phyloP scores from a whole-genome alignment of 768 basidiomycete species.

The Mrakia gelida region DNA sequence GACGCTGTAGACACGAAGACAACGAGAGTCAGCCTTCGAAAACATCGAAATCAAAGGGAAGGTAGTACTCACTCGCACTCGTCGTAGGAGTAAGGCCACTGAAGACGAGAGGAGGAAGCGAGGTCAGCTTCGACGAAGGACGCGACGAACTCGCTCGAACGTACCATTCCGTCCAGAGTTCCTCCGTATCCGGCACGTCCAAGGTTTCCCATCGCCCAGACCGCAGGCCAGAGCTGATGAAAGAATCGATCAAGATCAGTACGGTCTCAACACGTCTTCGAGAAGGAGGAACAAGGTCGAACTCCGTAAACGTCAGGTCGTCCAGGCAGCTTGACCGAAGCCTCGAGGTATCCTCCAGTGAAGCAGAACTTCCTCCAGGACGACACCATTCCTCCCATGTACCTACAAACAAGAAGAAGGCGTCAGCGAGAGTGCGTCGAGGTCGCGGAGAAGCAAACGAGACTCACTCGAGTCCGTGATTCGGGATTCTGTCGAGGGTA shows the following conservation, averaged over 20 bases:
- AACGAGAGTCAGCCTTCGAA: too few relatives aligned
- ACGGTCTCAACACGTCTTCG: neutral
- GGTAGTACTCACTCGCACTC: constrained; percentile 15
- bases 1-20: neutral
- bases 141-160: neutral
- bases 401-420: constrained; percentile 12
- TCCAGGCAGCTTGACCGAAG: constrained; percentile 21
- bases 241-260: constrained; percentile 43
- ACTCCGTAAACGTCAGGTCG: constrained; percentile 33
- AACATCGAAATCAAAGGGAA: too few relatives aligned
- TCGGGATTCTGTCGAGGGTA: constrained; percentile 37
- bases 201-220: constrained; percentile 37
- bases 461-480: neutral
- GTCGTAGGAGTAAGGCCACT: constrained; percentile 29
- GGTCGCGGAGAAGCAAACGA: neutral
- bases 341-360: constrained; percentile 28
- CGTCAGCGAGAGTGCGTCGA: neutral
- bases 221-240: constrained; percentile 39
- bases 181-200: constrained; percentile 31
- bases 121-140: neutral
- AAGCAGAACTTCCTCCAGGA: constrained; percentile 31
- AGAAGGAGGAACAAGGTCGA: constrained; percentile 6
- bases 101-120: neutral
- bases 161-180: constrained; percentile 25
- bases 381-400: constrained; percentile 31